These are phyloP conservation scores for Cryptococcus sp. DNA, from an alignment of 1,284 basidiomycete genomes.

Conservation along the genomic window DNA sequence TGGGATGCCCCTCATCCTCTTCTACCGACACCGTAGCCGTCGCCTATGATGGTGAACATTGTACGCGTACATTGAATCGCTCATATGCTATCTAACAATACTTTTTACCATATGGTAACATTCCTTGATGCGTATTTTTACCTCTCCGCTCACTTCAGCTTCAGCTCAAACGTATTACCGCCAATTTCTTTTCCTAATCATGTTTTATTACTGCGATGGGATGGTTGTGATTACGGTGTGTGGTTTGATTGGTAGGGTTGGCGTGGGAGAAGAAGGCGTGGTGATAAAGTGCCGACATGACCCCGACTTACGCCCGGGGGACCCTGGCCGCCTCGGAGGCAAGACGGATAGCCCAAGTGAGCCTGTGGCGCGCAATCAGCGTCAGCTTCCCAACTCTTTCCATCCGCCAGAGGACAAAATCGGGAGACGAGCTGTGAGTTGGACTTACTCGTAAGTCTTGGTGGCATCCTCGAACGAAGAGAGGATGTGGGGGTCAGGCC, in stretches of 20 bases:
- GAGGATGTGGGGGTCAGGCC: slow-evolving; percentile 48
- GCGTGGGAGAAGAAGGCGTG: background rate
- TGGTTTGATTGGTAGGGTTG: too few relatives aligned
- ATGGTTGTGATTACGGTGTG: too few relatives aligned
- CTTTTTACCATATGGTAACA: too few relatives aligned
- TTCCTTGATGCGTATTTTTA: too few relatives aligned
- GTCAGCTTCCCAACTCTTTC: background rate
- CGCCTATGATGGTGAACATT: too few relatives aligned
- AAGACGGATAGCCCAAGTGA: slow-evolving; percentile 62
- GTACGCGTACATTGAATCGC: background rate
- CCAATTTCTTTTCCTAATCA: too few relatives aligned
- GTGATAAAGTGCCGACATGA: background rate
- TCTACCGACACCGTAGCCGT: background rate
- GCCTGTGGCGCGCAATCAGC: slow-evolving; percentile 11
- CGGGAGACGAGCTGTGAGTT: too few relatives aligned
- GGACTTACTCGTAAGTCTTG: slow-evolving; percentile 65
- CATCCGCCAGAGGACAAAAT: too few relatives aligned
- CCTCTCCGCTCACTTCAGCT: too few relatives aligned
- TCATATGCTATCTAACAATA: background rate
- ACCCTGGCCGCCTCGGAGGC: slow-evolving; percentile 58
- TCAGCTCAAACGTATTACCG: too few relatives aligned
- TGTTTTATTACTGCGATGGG: too few relatives aligned
- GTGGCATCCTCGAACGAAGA: slow-evolving; percentile 65
- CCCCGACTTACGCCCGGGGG: slow-evolving; percentile 5
- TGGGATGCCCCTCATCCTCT: background rate